phyloP scores from a whole-genome alignment of 371 early-diverging fungal genomes.

The Apophysomyces sp. region DNA sequence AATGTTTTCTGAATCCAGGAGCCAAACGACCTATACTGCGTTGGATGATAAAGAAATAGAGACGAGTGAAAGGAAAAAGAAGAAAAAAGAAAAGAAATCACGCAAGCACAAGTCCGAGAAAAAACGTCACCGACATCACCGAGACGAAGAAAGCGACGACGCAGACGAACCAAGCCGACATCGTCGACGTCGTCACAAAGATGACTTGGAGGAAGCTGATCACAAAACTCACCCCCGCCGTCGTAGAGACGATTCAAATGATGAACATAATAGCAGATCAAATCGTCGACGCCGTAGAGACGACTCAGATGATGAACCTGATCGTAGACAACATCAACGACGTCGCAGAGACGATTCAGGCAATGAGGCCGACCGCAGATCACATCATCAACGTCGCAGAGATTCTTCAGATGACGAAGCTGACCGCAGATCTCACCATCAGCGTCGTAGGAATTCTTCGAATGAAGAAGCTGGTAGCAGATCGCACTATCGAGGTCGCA shows the following conservation, averaged over 20 bases:
- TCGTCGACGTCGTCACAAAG: slow-evolving; percentile 5
- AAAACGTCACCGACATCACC: slow-evolving; percentile 14
- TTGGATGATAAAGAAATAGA: slow-evolving; percentile 22
- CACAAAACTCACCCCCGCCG: background rate
- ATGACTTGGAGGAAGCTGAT: background rate
- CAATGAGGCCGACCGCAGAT: background rate
- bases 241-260: background rate
- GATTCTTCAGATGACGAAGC: background rate
- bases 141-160: slow-evolving; percentile 9
- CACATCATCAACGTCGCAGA: background rate
- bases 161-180: slow-evolving; percentile 12
- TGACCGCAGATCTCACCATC: background rate
- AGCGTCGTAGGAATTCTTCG: background rate
- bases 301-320: background rate
- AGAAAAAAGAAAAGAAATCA: slow-evolving; percentile 40
- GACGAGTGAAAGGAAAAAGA: slow-evolving; percentile 34
- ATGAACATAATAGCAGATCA: background rate
- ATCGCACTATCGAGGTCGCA: no score
- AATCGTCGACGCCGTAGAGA: slow-evolving; percentile 1
- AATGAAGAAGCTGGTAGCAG: no score
- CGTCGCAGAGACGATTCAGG: background rate
- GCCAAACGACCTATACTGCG: background rate
- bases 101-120: slow-evolving; percentile 37
- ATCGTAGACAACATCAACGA: background rate
- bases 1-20: background rate